Evolutionary conservation across 2,329 filamentous ascomycete species (phyloP), one percentile per base, ranked within the genome.

Genomic region (Pseudogymnoascus sp.): DNA sequence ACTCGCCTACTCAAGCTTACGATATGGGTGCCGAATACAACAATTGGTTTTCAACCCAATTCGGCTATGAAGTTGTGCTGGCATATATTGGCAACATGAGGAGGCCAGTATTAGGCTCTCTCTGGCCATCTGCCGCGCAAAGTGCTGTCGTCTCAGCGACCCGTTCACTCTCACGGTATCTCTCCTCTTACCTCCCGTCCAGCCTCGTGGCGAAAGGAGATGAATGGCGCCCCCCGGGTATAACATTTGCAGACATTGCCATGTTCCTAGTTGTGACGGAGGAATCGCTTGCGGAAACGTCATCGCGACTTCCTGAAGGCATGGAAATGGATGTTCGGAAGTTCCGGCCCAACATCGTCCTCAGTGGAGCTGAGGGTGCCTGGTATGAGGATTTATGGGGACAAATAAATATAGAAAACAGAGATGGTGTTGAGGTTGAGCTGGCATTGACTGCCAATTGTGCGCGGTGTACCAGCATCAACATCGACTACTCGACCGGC

Each of bases 351-450:
- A 92, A 90, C 70, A 82, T 92, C 55, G 84, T 92, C 1, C 74
- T 91, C 1, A 81, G 82, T 37, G 85, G 84, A 2, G 79, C 82
- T 4, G 72, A 74, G 8, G 74, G 66, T 25, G 73, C 82, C 1
- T 92, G 82, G 71, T 86, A 87, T 10, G 88, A 92, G 72, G 88
- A 92, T 70, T 90, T 82, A 69, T 92, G 87, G 88, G 82, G 76
- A 2, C 84, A 86, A 68, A 72, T 90, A 35, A 72, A 72, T 13
- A 71, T 88, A 39, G 68, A 69, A 0, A 64, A 64, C 3, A 59
- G 45, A 39, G 59, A 67, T 12, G 63, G 66, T 8, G 42, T 64
- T 27, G 58, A 65, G 15, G 48, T 65, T 4, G 75, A 74, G 40
- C 75, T 90, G 5, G 70, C 81, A 4, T 75, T 91, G 31, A 90